Conservation (phyloP, 1,139 yeast species). For the Nakaseomyces glabratus region DNA sequence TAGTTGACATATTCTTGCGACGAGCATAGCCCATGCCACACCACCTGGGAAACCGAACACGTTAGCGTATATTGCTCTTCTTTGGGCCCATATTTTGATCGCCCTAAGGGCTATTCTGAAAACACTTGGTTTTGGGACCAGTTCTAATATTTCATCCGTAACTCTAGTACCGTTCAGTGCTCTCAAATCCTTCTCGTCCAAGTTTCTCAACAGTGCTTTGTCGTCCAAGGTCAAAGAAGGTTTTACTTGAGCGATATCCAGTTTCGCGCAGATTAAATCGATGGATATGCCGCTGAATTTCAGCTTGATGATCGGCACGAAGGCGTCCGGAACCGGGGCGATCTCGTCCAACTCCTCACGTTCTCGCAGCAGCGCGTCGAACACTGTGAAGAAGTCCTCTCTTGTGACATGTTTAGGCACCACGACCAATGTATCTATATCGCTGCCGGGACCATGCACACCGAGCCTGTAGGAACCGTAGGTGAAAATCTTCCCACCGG, state of each 20-base stretch:
- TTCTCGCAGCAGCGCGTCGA: conserved; percentile 54
- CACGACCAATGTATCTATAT: conserved; percentile 90
- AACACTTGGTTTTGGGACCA: conserved; percentile 89
- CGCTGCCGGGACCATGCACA: conserved; percentile 97
- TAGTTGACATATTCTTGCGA: conserved; percentile 90
- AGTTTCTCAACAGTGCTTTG: conserved; percentile 70
- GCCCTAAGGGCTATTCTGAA: conserved; percentile 90
- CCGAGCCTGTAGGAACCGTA: conserved; percentile 92
- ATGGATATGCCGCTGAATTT: conserved; percentile 83
- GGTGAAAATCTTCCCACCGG: conserved; percentile 94
- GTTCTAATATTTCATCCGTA: conserved; percentile 79
- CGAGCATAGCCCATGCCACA: conserved; percentile 99
- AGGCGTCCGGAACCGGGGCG: conserved; percentile 91
- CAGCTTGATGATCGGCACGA: conserved; percentile 86
- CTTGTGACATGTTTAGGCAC: conserved; percentile 94
- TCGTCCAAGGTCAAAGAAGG: conserved; percentile 64
- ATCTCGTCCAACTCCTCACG: conserved; percentile 83
- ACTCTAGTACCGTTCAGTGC: conserved; percentile 94
- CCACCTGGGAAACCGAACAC: conserved; percentile 99
- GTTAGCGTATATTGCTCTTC: conserved; percentile 87
- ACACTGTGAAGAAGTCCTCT: conserved; percentile 78
- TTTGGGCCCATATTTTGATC: conserved; percentile 93
- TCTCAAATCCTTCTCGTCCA: conserved; percentile 85
- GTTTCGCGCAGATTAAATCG: conserved; percentile 75
- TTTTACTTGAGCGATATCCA: conserved; percentile 80